These are phyloP conservation scores for Cerioporus squamosus DNA, from an alignment of 1,284 basidiomycete genomes.

Conservation along the genomic window DNA sequence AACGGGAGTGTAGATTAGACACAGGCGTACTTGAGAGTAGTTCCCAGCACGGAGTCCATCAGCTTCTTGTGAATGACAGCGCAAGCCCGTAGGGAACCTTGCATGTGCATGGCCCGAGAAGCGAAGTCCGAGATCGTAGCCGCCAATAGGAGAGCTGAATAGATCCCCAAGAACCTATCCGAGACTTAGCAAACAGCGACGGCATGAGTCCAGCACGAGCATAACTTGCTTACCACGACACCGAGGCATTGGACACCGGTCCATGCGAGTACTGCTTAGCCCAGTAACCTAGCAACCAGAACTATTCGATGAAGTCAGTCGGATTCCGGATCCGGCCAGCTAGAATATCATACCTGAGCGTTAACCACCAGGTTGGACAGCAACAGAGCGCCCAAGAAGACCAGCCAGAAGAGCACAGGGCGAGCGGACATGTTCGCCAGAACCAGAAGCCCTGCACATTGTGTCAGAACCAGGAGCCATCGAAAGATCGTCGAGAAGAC, in stretches of 20 bases:
- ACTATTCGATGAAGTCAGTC: slow-evolving; percentile 13
- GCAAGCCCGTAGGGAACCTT: slow-evolving; percentile 51
- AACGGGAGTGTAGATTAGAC: too few species aligned
- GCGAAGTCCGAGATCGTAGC: slow-evolving; percentile 31
- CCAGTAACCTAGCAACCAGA: slow-evolving; percentile 27
- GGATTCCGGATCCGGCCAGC: too few species aligned
- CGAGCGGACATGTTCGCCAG: slow-evolving; percentile 34
- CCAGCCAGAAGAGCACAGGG: slow-evolving; percentile 39
- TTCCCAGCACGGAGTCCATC: slow-evolving; percentile 54
- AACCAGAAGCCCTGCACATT: slow-evolving; percentile 33
- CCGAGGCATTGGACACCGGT: slow-evolving; percentile 9
- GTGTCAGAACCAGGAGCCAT: neutral
- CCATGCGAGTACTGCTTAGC: slow-evolving; percentile 30
- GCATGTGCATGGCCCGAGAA: slow-evolving; percentile 36
- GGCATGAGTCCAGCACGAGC: too few species aligned
- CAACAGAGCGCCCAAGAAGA: slow-evolving; percentile 28
- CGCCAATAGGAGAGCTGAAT: slow-evolving; percentile 39
- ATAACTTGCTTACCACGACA: slow-evolving; percentile 29
- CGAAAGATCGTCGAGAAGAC: neutral
- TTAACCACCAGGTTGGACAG: slow-evolving; percentile 22
- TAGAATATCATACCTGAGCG: slow-evolving; percentile 21
- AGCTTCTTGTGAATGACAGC: slow-evolving; percentile 56
- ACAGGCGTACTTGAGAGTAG: slow-evolving; percentile 49
- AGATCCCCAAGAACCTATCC: slow-evolving; percentile 45
- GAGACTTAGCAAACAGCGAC: neutral